Base-by-base conservation (phyloP, 2,329 filamentous ascomycete genomes). In the Aspergillus bombycis region DNA sequence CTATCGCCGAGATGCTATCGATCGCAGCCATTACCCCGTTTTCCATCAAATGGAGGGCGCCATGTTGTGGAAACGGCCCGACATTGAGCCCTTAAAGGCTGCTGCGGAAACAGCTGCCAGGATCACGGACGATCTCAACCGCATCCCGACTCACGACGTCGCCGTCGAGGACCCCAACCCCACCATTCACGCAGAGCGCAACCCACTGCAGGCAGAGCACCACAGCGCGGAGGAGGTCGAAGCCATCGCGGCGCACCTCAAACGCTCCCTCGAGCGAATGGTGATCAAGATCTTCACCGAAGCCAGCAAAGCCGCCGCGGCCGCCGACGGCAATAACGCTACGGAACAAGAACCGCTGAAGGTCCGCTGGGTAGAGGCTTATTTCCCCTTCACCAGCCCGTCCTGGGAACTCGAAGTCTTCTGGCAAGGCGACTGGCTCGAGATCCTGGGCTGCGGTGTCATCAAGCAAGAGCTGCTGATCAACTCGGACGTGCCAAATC, bases 21-120 rank as follows among this genome's bases (percentile, higher is more conserved):
- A 99, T 79, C 88, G 92, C 62, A 95, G 90, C 70, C 95, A 99
- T 80, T 98, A 98, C 79, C 95, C 95, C 0, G 88, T 96, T 63
- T 99, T 99, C 79, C 95, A 99, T 80, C 95, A 99, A 81, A 98
- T 98, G 94, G 95, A 99, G 78, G 94, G 93, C 14, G 94, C 94
- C 10, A 86, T 91, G 70, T 90, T 93, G 60, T 99, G 95, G 94
- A 91, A 95, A 74, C 87, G 92, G 11, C 83, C 77, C 3, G 62
- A 66, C 10, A 67, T 62, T 5, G 66, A 76, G 16, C 74, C 77
- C 1, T 67, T 78, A 14, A 69, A 74, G n/a, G 65, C 73, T 41
- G 72, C 77, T 0, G 38, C 65, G 75, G 32, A 85, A 81, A 75
- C 86, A 86, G 52, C 83, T 81, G 60, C 82, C 78, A 64, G 84